Percentiles rank a stretch among this genome's conserved stretches.
phyloP scores from a whole-genome alignment of 345 rosid genomes.

The Corchorus capsularis region DNA sequence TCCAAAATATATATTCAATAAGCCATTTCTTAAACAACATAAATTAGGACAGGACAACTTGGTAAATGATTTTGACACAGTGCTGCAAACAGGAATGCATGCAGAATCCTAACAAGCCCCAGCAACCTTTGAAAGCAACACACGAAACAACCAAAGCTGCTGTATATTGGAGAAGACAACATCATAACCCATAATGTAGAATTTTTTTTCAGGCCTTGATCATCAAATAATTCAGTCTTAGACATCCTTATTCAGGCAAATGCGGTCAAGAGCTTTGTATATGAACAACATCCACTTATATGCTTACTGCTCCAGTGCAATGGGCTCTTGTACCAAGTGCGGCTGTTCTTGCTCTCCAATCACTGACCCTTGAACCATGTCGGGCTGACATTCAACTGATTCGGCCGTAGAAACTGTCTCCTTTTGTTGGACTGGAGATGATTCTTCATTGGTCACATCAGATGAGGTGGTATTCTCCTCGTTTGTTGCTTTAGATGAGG shows the following conservation, averaged over 20 bases:
- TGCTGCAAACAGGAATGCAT: constrained; percentile 38
- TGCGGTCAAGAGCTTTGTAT: constrained; percentile 24
- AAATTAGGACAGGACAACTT: constrained; percentile 31
- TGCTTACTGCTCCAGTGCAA: constrained; percentile 40
- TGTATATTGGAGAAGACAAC: constrained; percentile 36
- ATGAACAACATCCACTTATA: constrained; percentile 28
- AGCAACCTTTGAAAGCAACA: constrained; percentile 43
- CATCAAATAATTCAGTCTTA: constrained; percentile 29
- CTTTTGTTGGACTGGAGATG: constrained; percentile 32
- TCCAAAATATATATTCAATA: constrained; percentile 35
- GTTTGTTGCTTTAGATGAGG: constrained; percentile 22
- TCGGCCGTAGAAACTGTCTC: constrained; percentile 29
- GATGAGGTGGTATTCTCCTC: constrained; percentile 28
- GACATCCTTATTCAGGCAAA: constrained; percentile 36
- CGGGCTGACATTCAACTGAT: constrained; percentile 35
- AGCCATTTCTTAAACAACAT: constrained; percentile 34
- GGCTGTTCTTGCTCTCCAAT: constrained; percentile 44
- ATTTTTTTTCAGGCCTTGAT: constrained; percentile 29
- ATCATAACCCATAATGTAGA: constrained; percentile 35
- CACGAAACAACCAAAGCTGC: constrained; percentile 39
- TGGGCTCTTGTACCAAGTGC: constrained; percentile 37
- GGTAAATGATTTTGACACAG: constrained; percentile 22
- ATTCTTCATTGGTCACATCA: constrained; percentile 21
- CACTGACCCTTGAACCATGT: constrained; percentile 27
- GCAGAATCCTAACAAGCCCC: constrained; percentile 37